Conservation (phyloP, 371 early-diverging fungal species). For the Lichtheimia corymbifera region DNA sequence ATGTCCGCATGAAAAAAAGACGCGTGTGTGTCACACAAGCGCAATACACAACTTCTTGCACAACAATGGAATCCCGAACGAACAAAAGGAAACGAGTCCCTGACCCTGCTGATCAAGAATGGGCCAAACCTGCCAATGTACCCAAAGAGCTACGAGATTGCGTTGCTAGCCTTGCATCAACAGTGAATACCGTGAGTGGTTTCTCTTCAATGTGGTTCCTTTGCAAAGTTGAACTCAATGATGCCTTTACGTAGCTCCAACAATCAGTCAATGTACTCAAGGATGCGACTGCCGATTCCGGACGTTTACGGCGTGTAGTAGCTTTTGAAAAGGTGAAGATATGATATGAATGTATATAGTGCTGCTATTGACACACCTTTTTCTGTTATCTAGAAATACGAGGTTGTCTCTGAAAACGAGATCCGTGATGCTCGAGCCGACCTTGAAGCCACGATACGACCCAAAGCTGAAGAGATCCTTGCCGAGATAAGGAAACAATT, state of each 20-base stretch:
- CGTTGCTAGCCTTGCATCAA: not conserved
- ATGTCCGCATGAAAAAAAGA: no score
- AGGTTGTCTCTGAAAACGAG: constrained; percentile 14
- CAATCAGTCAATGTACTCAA: constrained; percentile 11
- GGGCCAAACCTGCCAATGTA: no score
- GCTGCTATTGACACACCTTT: not conserved
- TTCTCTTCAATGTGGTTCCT: not conserved
- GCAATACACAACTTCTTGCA: no score
- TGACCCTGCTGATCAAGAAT: no score
- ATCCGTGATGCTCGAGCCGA: constrained; percentile 7
- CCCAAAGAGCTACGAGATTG: constrained; percentile 9
- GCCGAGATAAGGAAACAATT: not conserved
- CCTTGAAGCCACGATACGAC: constrained; percentile 6
- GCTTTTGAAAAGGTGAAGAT: constrained; percentile 8
- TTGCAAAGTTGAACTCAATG: not conserved
- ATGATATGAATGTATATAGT: no score
- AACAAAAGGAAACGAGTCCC: no score
- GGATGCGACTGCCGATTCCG: not conserved
- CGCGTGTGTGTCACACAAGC: no score
- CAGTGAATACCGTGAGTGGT: constrained; percentile 5
- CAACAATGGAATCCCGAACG: no score
- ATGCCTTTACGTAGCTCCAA: constrained; percentile 3
- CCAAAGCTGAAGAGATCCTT: constrained; percentile 7
- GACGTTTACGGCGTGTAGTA: constrained; percentile 7
- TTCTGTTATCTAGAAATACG: constrained; percentile 5